Conservation (phyloP, 345 rosid species). For the Salix caprea region DNA sequence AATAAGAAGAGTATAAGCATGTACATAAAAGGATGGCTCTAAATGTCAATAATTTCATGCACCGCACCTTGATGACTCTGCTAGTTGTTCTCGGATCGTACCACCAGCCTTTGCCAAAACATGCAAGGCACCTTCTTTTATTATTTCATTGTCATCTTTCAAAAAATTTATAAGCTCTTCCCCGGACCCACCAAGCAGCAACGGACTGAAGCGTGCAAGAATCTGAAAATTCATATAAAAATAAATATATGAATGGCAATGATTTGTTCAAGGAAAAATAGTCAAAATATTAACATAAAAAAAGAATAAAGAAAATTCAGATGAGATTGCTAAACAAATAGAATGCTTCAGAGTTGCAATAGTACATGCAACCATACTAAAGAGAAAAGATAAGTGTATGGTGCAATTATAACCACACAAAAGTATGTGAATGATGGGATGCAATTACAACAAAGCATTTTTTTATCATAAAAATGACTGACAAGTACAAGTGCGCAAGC, state of each 20-base stretch:
- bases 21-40: slow-evolving; percentile 6
- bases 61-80: slow-evolving; percentile 64
- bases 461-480: background rate
- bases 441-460: background rate
- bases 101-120: slow-evolving; percentile 97
- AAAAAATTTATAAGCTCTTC: slow-evolving; percentile 73
- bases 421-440: background rate
- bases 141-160: slow-evolving; percentile 77
- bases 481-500: background rate
- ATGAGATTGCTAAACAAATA: background rate
- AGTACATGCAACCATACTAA: background rate
- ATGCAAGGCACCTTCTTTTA: slow-evolving; percentile 87
- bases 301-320: background rate
- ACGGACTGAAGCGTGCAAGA: slow-evolving; percentile 81
- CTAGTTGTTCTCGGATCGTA: slow-evolving; percentile 85
- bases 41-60: slow-evolving; percentile 17
- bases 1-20: slow-evolving; percentile 27
- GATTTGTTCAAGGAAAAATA: background rate
- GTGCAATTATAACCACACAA: background rate
- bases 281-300: background rate
- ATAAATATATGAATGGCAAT: background rate
- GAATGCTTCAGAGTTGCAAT: background rate
- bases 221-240: slow-evolving; percentile 46
- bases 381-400: background rate
- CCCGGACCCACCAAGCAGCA: slow-evolving; percentile 70